Base-by-base conservation (phyloP, 495 filamentous ascomycete species). In the Aspergillus ostianus region DNA sequence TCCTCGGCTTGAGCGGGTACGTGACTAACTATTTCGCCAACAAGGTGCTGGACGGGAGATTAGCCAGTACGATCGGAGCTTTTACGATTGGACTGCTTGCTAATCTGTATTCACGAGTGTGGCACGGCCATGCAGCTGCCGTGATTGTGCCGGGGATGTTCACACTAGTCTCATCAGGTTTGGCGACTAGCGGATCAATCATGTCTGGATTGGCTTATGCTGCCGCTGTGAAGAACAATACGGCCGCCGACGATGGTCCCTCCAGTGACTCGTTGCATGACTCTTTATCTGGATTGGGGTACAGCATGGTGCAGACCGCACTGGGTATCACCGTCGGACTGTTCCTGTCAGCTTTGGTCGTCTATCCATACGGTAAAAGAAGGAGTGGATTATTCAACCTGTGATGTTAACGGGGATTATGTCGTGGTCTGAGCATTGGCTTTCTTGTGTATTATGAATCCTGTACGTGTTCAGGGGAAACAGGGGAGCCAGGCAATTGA, bases 111-210 rank as follows among this genome's bases (percentile, higher is more conserved):
- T 88, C 87, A 5, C 83, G 93, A 6, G 53, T 91, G 15, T 82
- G 87, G 66, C 87, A 93, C 65, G 91, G 90, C 4, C 82, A 95
- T 32, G 91, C 93, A 0, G 92, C 91, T 2, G 89, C 90, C 0
- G 88, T 89, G 18, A 88, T 97, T 70, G 77, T 97, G 3, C 93
- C 93, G 0, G 92, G 88, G n/a, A 96, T 97, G 63, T 95, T 96
- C 67, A 91, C 96, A 3, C 87, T 93, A 53, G 93, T 97, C 4
- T 93, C 93, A 2, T 90, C 86, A 5, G 92, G 92, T 7, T 77
- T 97, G 20, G 90, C 93, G 3, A 89, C 90, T 3, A 82, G 81
- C 23, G 93, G 92, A 3, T 90, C 86, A 10, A 78, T 97, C 56
- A 77, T 97, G n/a, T 84, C 82, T 26, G 93, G 93, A 7, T 70